These are phyloP conservation scores for Elaeis guineensis DNA, from an alignment of 176 grass and related monocot genomes.

Conservation along the genomic window DNA sequence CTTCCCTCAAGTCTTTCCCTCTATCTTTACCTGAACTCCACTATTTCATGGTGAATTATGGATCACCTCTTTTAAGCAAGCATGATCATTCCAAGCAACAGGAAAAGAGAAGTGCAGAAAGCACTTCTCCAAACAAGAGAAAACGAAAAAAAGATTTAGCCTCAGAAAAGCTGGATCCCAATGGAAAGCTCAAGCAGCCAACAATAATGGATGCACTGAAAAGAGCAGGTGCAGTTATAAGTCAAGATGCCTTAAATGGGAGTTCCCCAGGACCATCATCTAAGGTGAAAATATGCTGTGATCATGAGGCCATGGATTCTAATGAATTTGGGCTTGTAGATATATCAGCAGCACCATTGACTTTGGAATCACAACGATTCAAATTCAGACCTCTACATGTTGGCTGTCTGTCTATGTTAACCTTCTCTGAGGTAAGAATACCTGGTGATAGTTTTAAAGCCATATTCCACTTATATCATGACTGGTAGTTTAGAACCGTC, in stretches of 20 bases:
- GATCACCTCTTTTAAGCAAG: constrained; percentile 39
- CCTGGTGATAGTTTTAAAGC: too few species aligned
- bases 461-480: too few species aligned
- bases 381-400: constrained; percentile 76
- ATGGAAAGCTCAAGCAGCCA: constrained; percentile 58
- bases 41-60: constrained; percentile 41
- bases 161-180: constrained; percentile 36
- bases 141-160: constrained; percentile 43
- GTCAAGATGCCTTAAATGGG: constrained; percentile 47
- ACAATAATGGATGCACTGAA: constrained; percentile 68
- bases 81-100: constrained; percentile 39
- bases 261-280: constrained; percentile 37
- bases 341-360: constrained; percentile 46
- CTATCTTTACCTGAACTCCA: constrained; percentile 58
- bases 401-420: constrained; percentile 55
- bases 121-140: constrained; percentile 35
- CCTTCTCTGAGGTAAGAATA: constrained; percentile 59
- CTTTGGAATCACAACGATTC: constrained; percentile 68
- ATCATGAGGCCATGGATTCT: constrained; percentile 33
- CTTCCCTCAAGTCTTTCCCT: constrained; percentile 45
- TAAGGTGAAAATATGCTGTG: constrained; percentile 28
- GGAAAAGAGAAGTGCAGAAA: constrained; percentile 23
- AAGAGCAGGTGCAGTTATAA: constrained; percentile 54
- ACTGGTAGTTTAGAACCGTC: too few species aligned
- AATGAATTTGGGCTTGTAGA: constrained; percentile 58